Base-by-base conservation (phyloP, 306 rosid genomes). In the Canavalia ensiformis region DNA sequence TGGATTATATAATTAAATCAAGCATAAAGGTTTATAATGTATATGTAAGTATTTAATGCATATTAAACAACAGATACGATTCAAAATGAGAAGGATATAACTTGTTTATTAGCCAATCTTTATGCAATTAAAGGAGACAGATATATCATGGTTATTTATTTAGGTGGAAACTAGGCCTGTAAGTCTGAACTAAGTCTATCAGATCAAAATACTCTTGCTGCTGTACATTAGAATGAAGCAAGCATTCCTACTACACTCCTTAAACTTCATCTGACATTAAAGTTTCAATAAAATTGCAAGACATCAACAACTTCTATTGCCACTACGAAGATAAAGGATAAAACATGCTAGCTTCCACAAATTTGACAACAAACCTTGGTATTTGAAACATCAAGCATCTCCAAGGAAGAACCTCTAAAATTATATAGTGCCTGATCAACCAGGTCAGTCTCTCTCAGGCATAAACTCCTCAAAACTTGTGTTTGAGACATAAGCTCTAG, bases 321-420 rank as follows among this genome's bases (percentile, higher is more conserved):
- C 64, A 74, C 79, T 56, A 18, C 2, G 1, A 54, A 63, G 62
- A 76, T 28, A 75, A 51, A 45, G 31, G 31, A 68, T 35, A 44
- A 69, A 76, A 74, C 30, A 56, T 64, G 66, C 63, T 47, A 77
- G 72, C 63, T 76, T 81, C 77, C 52, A 75, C 7, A 35, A 79
- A 51, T 56, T 41, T 67, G 82, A 71, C 56, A 82, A 80, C 89
- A 82, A 73, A 93, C 98, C 98, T 82, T 70, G 18, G 98, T 93
- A 84, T 90, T 69, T 84, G 94, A 88, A 87, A 93, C 86, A 83
- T 93, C 98, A 72, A 93, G 92, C 90, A 78, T 77, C 89, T 90
- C 93, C 91, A 93, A 89, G 69, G 92, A 91, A 83, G 93, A 90
- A 82, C 92, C 91, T 66, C 68, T 12, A 72, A 89, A 89, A 81